Evolutionary conservation across 208 protist genomes (phyloP), one percentile per base, ranked within the genome.

Genomic region (Leishmania mexicana): DNA sequence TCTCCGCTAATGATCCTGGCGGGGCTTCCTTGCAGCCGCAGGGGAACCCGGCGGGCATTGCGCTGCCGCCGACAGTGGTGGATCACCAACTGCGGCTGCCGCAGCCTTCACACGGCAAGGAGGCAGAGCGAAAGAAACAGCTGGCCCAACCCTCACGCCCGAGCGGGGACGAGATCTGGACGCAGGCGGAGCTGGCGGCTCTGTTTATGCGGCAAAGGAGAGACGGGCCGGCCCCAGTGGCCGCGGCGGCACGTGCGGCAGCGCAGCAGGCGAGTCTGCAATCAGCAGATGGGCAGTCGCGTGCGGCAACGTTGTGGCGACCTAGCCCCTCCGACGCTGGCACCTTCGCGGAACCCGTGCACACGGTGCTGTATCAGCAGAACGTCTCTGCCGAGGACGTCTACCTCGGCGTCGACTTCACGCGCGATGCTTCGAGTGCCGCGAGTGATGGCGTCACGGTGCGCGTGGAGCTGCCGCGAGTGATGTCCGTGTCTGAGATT

Each of bases 321-420:
- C 81, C 84, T 28, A 51, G 47, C 53, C 60, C 76, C 31, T 85
- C 68, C 24, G 85, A 81, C 40, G 74, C 81, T 17, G 78, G 77
- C 45, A 49, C 10, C 35, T 83, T 78, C 58, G 83, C 73, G 40
- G 90, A 94, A 78, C 94, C 95, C 6, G 79, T 77, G 71, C 86
- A 98, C 80, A 85, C 79, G 47, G 90, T 98, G 79, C 79, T 98
- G 73, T 92, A 95, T 74, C 90, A 96, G 79, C 92, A 98, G 84
- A 86, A 83, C 15, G 75, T 97, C 47, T 90, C 89, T 3, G 91
- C 94, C 2, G 92, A 98, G 84, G 95, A 98, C 75, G 85, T 96
- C 5, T 98, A 95, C 80, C 87, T 98, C 8, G 92, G 91, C 42
- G 83, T 97, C 24, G 95, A 97, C 87, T 87, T 92, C 47, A 93